Conservation (phyloP, 345 rosid genomes). For the Viola odorata region DNA sequence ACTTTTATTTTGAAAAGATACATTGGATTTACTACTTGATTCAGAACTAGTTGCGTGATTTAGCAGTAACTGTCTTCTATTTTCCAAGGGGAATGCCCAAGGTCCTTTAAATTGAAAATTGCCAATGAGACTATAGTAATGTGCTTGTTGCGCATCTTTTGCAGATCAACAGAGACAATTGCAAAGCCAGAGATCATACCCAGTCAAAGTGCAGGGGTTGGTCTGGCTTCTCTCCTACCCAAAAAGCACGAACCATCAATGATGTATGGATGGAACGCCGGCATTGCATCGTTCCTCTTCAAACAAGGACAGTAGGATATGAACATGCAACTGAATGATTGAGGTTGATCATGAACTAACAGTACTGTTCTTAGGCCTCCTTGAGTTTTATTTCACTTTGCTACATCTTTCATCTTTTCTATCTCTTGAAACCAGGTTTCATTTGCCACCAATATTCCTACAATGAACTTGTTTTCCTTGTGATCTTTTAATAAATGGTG, state of each 20-base stretch:
- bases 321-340: background rate
- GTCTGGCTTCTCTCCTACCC: constrained; percentile 49
- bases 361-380: constrained; percentile 2
- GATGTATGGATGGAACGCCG: constrained; percentile 60
- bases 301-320: constrained; percentile 44
- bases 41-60: no score
- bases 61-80: no score
- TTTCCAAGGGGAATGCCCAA: no score
- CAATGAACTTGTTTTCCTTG: background rate
- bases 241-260: constrained; percentile 49
- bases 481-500: background rate
- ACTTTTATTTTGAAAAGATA: no score
- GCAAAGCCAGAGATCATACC: constrained; percentile 34
- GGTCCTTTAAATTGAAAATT: background rate
- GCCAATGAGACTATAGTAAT: background rate
- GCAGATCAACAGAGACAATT: constrained; percentile 41
- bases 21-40: no score
- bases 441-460: background rate
- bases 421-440: background rate
- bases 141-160: constrained; percentile 8
- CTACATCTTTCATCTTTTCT: background rate
- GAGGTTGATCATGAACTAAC: constrained; percentile 7
- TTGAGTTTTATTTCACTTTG: constrained; percentile 3
- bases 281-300: constrained; percentile 66
- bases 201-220: constrained; percentile 28